phyloP scores from a whole-genome alignment of 345 rosid species.

The Aquilaria malaccensis region DNA sequence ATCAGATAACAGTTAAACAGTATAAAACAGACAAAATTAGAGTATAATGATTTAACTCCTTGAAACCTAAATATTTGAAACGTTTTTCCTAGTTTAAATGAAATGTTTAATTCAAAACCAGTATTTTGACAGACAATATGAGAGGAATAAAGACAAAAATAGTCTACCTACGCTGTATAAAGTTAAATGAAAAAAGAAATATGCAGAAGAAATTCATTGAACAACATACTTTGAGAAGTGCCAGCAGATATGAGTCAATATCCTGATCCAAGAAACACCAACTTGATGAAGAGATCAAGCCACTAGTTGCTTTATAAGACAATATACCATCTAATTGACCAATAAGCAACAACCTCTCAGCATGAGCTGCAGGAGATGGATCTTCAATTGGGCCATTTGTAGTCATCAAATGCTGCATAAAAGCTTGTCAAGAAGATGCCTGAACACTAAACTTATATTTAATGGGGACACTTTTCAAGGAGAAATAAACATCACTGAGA shows the following conservation, averaged over 20 bases:
- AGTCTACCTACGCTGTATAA: too few species aligned
- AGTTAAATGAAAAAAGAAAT: background rate
- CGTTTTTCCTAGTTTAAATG: too few species aligned
- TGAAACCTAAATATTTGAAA: too few species aligned
- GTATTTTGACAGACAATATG: background rate
- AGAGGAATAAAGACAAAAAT: too few species aligned
- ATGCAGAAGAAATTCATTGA: background rate
- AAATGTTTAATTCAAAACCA: background rate
- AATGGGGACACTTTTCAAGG: constrained; percentile 3
- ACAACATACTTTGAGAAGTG: constrained; percentile 61
- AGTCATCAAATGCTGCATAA: constrained; percentile 70
- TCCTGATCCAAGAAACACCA: constrained; percentile 66
- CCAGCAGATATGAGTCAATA: constrained; percentile 58
- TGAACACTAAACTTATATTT: constrained; percentile 7
- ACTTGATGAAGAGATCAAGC: constrained; percentile 67
- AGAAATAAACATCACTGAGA: constrained; percentile 18
- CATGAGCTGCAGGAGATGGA: constrained; percentile 75
- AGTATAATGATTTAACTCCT: too few species aligned
- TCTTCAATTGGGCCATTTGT: constrained; percentile 75
- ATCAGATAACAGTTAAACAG: too few species aligned
- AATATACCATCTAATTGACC: constrained; percentile 68
- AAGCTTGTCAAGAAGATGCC: constrained; percentile 21
- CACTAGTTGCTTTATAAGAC: constrained; percentile 69
- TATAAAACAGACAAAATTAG: too few species aligned
- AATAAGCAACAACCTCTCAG: constrained; percentile 57